Base-by-base conservation (phyloP, 805 yeast genomes). In the Starmerella geochares region DNA sequence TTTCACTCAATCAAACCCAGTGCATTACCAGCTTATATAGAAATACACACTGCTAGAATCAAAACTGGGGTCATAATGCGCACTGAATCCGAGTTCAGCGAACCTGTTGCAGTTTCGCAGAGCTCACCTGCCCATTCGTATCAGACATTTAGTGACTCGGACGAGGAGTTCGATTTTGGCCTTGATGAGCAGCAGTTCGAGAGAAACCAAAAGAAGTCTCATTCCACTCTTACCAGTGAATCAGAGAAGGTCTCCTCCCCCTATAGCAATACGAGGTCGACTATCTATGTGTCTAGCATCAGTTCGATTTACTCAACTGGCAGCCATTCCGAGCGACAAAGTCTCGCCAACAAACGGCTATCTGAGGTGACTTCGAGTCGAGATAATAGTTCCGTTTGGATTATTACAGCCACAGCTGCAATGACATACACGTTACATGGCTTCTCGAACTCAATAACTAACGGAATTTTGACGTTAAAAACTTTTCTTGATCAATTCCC, bases 361-460 rank as follows among this genome's bases (percentile, higher is more conserved):
- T 44, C 48, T 17, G 55, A 52, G 5, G 31, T 44, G 5, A 27
- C 32, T 11, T 28, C 49, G 4, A 35, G 16, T 14, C 33, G 36
- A 3, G 20, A 35, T 3, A 33, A 38, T 10, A 31, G 51, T 2
- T 17, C 50, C 6, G 39, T 51, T 4, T 51, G 50, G 50, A n/a
- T 51, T 9, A 37, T 51, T 6, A 24, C 54, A 7, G 47, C 45
- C 16, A 50, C 58, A 6, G 59, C 61, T 4, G 57, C 60, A 3
- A 23, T 50, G 39, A 56, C 54, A 13, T 60, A 59, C 46, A 50
- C 56, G 5, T 38, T 56, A 33, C 63, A 60, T 27, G 88, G 90
- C 44, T 81, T 80, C 57, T 83, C 80, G 60, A 87, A 82, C 65
- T 86, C 86, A 58, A 73, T 81, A 44, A 78, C 81, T 80, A 75